phyloP scores from a whole-genome alignment of 2,329 filamentous ascomycete genomes.

The Furcasterigmium furcatum region DNA sequence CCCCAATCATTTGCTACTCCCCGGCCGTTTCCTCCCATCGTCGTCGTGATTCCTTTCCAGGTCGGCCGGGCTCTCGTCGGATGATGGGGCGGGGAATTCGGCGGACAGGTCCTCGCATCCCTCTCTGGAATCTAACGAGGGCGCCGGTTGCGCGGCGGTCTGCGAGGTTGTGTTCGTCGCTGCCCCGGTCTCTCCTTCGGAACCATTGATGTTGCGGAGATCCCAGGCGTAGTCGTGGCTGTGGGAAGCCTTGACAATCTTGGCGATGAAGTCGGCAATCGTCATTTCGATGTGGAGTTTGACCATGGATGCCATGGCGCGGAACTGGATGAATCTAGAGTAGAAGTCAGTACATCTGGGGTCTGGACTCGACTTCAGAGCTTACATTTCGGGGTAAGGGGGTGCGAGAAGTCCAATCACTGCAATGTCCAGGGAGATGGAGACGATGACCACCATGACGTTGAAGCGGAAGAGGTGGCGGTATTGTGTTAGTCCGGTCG shows the following conservation, averaged over 20 bases:
- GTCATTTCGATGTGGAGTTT: slow-evolving; percentile 49
- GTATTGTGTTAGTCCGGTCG: slow-evolving; percentile 45
- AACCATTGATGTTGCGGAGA: slow-evolving; percentile 9
- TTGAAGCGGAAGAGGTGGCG: slow-evolving; percentile 34
- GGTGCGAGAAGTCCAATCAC: slow-evolving; percentile 23
- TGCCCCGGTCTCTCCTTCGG: slow-evolving; percentile 18
- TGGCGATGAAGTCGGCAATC: slow-evolving; percentile 45
- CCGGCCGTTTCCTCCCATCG: too few species aligned
- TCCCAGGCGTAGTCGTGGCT: slow-evolving; percentile 10
- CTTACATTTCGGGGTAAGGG: slow-evolving; percentile 19
- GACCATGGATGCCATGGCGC: slow-evolving; percentile 43
- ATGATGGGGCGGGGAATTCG: too few species aligned
- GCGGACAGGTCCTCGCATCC: too few species aligned
- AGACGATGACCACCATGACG: slow-evolving; percentile 17
- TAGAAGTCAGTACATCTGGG: background rate
- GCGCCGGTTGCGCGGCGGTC: too few species aligned
- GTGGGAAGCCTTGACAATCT: slow-evolving; percentile 18
- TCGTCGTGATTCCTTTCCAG: too few species aligned
- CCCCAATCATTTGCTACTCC: too few species aligned
- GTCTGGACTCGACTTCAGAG: too few species aligned
- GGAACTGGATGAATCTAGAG: slow-evolving; percentile 24
- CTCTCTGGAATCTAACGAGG: background rate
- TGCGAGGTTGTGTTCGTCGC: slow-evolving; percentile 22
- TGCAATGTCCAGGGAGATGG: slow-evolving; percentile 20
- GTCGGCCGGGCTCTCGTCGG: too few species aligned